Base-by-base conservation (phyloP, 768 basidiomycete species). In the Pulveroboletus sp. region DNA sequence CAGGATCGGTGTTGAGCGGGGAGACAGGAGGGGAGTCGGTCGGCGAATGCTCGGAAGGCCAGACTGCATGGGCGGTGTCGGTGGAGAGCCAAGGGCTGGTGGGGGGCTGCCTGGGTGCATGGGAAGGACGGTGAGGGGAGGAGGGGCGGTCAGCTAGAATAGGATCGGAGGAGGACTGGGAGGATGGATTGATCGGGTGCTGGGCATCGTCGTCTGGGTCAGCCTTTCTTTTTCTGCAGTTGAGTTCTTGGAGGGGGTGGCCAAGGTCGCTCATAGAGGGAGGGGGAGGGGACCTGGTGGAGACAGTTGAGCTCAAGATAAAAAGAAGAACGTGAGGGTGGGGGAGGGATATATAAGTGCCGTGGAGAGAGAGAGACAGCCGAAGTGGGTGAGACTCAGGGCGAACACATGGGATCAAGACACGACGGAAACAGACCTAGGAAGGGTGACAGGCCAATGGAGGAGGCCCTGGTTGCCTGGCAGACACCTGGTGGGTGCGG, bases 211-310 rank as follows among this genome's bases (percentile, higher is more conserved):
- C 74, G 50, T 85, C 81, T 27, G 63, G 47, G 64, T 78, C 78
- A 0, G 82, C 77, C 69, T 89, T 88, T 57, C 86, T 81, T 69
- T 88, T 88, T 63, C 81, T 76, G 63, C 75, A 73, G 75, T 76
- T 68, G 47, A 65, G 44, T 70, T 75, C 59, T 51, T 76, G 76
- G 57, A 70, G 67, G 48, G 75, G 71, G 54, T 82, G 78, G 58
- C 78, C 74, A 56, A 81, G 74, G 74, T 82, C 76, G 71, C 84
- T 81, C 82, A 86, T 85, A 52, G 53, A 61, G 60, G 58, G 55
- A 51, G 46, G 46, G 50, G 45, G 21, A 21, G 52, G 55, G 50
- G 53, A 10, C 21, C 26, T n/a, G 39, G 57, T n/a, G 61, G 57
- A 49, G 49, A 49, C 50, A 41, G 55, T 9, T 28, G 39, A 1